A percentile compares a stretch with the other conserved stretches of the same genome.
These are phyloP conservation scores for Gossypium arboreum DNA, from an alignment of 345 rosid genomes.

Conservation along the genomic window DNA sequence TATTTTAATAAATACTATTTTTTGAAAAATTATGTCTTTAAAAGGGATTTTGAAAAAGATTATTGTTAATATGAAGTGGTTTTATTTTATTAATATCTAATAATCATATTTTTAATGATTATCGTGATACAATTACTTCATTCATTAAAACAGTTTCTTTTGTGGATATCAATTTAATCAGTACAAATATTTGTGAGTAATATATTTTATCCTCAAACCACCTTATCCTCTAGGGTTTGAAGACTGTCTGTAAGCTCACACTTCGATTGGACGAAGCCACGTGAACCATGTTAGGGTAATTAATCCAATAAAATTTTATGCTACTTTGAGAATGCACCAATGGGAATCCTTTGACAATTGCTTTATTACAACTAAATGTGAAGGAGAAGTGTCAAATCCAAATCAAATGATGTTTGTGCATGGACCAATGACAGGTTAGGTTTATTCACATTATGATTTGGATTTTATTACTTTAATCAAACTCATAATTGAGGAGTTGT, in stretches of 20 bases:
- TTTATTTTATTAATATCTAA: neutral
- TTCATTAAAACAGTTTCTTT: too few relatives aligned
- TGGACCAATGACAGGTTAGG: conserved; percentile 1
- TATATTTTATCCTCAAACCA: neutral
- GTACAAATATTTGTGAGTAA: too few relatives aligned
- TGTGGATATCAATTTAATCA: too few relatives aligned
- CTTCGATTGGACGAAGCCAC: conserved; percentile 27
- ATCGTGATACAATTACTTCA: too few relatives aligned
- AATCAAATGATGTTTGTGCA: conserved; percentile 23
- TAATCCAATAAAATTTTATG: conserved; percentile 19
- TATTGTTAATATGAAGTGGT: too few relatives aligned
- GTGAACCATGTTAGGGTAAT: conserved; percentile 19
- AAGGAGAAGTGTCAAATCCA: conserved; percentile 45
- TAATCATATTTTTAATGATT: too few relatives aligned
- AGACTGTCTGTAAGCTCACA: neutral
- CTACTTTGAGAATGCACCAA: neutral
- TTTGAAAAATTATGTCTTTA: too few relatives aligned
- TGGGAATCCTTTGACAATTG: neutral
- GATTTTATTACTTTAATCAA: neutral
- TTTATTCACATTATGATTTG: conserved; percentile 2
- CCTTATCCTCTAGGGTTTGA: conserved; percentile 6
- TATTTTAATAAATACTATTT: too few relatives aligned
- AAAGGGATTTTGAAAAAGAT: too few relatives aligned
- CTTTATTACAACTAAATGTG: neutral
- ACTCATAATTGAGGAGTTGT: too few relatives aligned